A percentile compares a stretch with the other conserved stretches of the same genome.
Evolutionary conservation across 2,329 filamentous ascomycete species (phyloP).

Genomic region (Sporothrix variecibatus): DNA sequence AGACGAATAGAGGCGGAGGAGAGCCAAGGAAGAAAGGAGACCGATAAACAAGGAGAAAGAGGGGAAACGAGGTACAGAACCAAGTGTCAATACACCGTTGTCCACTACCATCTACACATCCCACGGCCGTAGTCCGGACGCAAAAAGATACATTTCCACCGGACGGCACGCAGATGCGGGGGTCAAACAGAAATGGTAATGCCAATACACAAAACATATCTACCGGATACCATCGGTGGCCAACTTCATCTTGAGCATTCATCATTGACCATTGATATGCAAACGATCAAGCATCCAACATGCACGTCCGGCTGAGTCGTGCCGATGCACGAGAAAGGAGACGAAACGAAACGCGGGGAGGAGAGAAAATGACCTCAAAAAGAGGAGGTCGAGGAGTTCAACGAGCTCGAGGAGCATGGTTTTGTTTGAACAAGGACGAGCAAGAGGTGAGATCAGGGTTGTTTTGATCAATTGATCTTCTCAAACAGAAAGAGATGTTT

Average conservation of each 20-base stretch:
- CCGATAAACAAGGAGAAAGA: neutral
- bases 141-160: neutral
- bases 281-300: neutral
- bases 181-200: neutral
- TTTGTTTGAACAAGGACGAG: neutral
- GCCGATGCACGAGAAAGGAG: neutral
- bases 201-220: neutral
- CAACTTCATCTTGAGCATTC: neutral
- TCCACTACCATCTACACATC: neutral
- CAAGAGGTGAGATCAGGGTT: neutral
- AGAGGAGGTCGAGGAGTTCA: neutral
- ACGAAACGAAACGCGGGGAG: neutral
- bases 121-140: neutral
- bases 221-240: neutral
- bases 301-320: neutral
- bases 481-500: too few species aligned
- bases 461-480: neutral
- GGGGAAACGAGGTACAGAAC: neutral
- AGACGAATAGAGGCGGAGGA: too few species aligned
- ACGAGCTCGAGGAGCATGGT: too few species aligned
- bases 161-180: constrained; percentile 5
- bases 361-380: neutral
- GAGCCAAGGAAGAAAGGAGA: too few species aligned
- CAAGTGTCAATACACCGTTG: neutral
- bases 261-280: neutral